Evolutionary conservation across 352 stramenopile species (phyloP).

Genomic region (Albugo laibachii): DNA sequence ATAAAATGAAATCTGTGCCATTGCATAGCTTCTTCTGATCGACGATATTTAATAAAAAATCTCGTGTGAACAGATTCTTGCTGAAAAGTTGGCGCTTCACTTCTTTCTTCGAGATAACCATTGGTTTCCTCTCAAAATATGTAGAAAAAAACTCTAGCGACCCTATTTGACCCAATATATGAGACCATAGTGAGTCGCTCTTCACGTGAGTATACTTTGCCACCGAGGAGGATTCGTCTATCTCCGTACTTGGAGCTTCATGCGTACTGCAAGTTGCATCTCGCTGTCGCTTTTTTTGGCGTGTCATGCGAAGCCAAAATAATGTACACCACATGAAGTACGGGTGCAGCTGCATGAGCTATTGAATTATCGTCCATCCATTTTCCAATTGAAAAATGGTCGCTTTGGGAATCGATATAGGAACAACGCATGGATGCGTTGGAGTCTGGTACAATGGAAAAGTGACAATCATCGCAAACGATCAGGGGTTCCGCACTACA

Average conservation of each 20-base stretch:
- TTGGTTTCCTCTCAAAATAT: slow-evolving; percentile 75
- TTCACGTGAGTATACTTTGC: background rate
- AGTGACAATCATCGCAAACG: slow-evolving; percentile 96
- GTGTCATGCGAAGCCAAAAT: too few species aligned
- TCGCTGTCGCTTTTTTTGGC: slow-evolving; percentile 12
- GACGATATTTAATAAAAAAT: slow-evolving; percentile 35
- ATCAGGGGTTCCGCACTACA: slow-evolving; percentile 95
- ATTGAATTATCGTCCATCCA: background rate
- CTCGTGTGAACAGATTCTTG: slow-evolving; percentile 38
- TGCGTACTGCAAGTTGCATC: slow-evolving; percentile 11
- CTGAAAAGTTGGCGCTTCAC: slow-evolving; percentile 18
- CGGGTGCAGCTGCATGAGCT: too few species aligned
- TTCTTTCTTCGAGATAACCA: slow-evolving; percentile 32
- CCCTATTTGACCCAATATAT: slow-evolving; percentile 37
- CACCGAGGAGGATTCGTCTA: background rate
- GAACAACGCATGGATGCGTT: slow-evolving; percentile 93
- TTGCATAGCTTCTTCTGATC: slow-evolving; percentile 26
- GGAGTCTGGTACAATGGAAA: slow-evolving; percentile 94
- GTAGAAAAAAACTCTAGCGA: slow-evolving; percentile 36
- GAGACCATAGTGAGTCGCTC: slow-evolving; percentile 10
- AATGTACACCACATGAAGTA: too few species aligned
- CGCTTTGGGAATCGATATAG: slow-evolving; percentile 88
- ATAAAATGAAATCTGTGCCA: slow-evolving; percentile 48
- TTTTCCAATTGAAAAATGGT: slow-evolving; percentile 33
- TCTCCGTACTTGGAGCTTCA: background rate